Base-by-base conservation (phyloP, 192 early-diverging fungal species). In the Rhizoclosmatium globosum region DNA sequence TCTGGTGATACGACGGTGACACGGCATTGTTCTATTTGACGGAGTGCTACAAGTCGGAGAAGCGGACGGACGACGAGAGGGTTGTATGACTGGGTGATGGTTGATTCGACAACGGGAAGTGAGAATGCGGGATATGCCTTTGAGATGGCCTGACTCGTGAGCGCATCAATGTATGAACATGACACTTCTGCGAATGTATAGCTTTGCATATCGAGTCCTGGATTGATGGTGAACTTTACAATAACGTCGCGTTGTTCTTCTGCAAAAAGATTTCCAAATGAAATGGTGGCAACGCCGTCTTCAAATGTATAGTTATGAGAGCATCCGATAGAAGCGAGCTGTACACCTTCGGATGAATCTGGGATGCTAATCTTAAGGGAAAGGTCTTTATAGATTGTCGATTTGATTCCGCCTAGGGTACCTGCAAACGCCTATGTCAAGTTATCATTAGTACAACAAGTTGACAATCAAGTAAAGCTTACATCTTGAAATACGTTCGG, bases 231-330 rank as follows among this genome's bases (percentile, higher is more conserved):
- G 48, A 76, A 11, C 11, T 15, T n/a, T 38, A 76, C 45, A 62
- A 79, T 31, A 15, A 62, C 59, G 48, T 79, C 78, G n/a, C 78
- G 78, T 58, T 44, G 39, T 59, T 79, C 78, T 2, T 67, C 78
- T 9, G 50, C 78, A 74, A 74, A 79, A n/a, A 79, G 45, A 23
- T 79, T 61, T 13, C 59, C 68, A 44, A 79, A 64, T 9, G 11
- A 15, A 45, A 79, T 31, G 4, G 23, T 23, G 6, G 69, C 68
- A 17, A 17, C 11, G 13, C 15, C 43, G 44, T 13, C 48, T 11
- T 17, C 45, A 13, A 38, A 39, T 45, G n/a, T 68, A 31, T 47
- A 66, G 31, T 3, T 48, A 9, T 77, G 42, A 48, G 60, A 19
- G 31, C 48, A 13, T 15, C 41, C 21, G 19, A 77, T 67, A 19